These are phyloP conservation scores for Dryadomyces sulphureus DNA, from an alignment of 2,329 filamentous ascomycete genomes.

Conservation along the genomic window DNA sequence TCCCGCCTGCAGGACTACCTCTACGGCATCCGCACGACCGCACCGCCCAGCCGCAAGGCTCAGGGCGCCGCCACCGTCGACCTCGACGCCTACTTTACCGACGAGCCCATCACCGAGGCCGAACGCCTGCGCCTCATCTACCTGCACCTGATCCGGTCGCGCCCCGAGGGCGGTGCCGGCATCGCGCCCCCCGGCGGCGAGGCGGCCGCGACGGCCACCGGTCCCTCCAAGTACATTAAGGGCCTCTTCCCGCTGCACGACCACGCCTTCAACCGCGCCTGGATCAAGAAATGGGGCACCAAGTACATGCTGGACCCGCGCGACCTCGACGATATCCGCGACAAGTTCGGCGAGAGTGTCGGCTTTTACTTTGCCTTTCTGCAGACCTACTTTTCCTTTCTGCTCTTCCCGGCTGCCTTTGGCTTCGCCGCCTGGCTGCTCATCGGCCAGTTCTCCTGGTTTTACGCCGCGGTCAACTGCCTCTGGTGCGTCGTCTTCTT, in stretches of 20 bases:
- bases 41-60: slow-evolving; percentile 38
- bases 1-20: slow-evolving; percentile 89
- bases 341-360: slow-evolving; percentile 51
- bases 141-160: slow-evolving; percentile 62
- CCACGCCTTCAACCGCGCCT: slow-evolving; percentile 55
- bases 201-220: background rate
- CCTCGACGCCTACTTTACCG: slow-evolving; percentile 49
- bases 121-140: slow-evolving; percentile 82
- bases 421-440: slow-evolving; percentile 56
- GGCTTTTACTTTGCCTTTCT: slow-evolving; percentile 78
- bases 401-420: slow-evolving; percentile 53
- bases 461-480: slow-evolving; percentile 51
- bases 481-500: slow-evolving; percentile 62
- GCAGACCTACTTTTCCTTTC: slow-evolving; percentile 58
- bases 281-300: slow-evolving; percentile 61
- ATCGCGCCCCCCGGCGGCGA: slow-evolving; percentile 35
- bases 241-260: slow-evolving; percentile 71
- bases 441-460: slow-evolving; percentile 53
- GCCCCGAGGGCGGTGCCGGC: slow-evolving; percentile 63
- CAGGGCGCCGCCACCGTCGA: slow-evolving; percentile 24
- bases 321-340: slow-evolving; percentile 57
- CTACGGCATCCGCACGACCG: slow-evolving; percentile 65
- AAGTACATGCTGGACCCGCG: slow-evolving; percentile 51
- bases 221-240: slow-evolving; percentile 41
- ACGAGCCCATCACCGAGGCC: slow-evolving; percentile 70